Conservation (phyloP, 2,329 filamentous ascomycete genomes). For the Colletotrichum aenigma region DNA sequence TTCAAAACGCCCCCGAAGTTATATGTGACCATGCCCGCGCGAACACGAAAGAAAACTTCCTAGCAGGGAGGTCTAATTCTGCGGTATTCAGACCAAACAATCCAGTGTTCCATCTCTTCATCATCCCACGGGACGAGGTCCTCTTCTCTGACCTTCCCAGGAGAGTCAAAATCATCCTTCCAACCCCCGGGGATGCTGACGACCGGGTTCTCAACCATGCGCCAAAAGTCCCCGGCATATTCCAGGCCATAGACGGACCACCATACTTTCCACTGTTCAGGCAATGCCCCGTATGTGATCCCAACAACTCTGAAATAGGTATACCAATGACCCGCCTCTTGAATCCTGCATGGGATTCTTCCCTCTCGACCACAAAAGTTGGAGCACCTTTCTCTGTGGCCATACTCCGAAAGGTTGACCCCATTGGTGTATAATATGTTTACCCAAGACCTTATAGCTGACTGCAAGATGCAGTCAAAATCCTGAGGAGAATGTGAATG, state of each 20-base stretch:
- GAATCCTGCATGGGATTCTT: rapidly evolving
- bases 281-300: not conserved
- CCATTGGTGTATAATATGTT: not conserved
- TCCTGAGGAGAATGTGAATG: not conserved
- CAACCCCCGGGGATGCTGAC: not conserved
- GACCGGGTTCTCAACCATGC: not conserved
- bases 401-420: constrained; percentile 27
- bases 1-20: too few species aligned
- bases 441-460: not conserved
- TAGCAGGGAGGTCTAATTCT: not conserved
- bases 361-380: not conserved
- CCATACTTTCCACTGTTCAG: not conserved
- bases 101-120: rapidly evolving
- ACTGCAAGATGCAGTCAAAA: not conserved
- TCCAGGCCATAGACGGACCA: not conserved
- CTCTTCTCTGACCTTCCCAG: rapidly evolving
- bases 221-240: constrained; percentile 2
- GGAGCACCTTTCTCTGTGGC: constrained; percentile 10
- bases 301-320: not conserved
- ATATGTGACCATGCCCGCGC: too few species aligned
- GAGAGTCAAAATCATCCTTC: not conserved
- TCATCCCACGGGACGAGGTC: not conserved
- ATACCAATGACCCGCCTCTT: too few species aligned
- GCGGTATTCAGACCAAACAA: constrained; percentile 13
- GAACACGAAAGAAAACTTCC: too few species aligned